These are phyloP conservation scores for Medicago ruthenica DNA, from an alignment of 306 rosid genomes.

Conservation along the genomic window DNA sequence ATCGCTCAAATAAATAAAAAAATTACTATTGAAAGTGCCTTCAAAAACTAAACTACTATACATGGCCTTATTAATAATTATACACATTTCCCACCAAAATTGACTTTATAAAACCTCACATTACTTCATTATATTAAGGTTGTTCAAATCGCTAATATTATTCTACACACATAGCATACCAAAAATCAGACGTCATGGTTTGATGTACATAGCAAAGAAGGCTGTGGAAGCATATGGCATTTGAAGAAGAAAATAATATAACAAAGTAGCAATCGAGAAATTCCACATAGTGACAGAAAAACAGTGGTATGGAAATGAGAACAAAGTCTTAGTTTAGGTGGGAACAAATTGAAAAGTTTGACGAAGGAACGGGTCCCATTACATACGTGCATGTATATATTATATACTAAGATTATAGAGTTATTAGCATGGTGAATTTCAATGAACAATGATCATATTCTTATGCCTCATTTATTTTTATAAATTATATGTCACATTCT, in stretches of 20 bases:
- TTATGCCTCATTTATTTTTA: too few species aligned
- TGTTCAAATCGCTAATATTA: slow-evolving; percentile 40
- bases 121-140: slow-evolving; percentile 33
- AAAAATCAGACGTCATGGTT: slow-evolving; percentile 46
- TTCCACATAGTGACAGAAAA: slow-evolving; percentile 47
- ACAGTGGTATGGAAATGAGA: slow-evolving; percentile 44
- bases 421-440: too few species aligned
- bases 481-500: too few species aligned
- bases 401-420: too few species aligned
- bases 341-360: slow-evolving; percentile 55
- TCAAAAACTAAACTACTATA: slow-evolving; percentile 26
- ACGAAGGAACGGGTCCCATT: slow-evolving; percentile 51
- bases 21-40: slow-evolving; percentile 30
- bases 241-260: slow-evolving; percentile 17
- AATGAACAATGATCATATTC: too few species aligned
- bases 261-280: slow-evolving; percentile 35
- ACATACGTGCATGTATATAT: slow-evolving; percentile 35
- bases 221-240: slow-evolving; percentile 44
- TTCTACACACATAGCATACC: slow-evolving; percentile 17
- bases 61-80: slow-evolving; percentile 24
- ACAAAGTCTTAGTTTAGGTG: slow-evolving; percentile 81
- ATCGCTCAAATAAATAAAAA: background rate
- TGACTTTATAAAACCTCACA: slow-evolving; percentile 39
- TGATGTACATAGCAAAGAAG: slow-evolving; percentile 36
- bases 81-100: slow-evolving; percentile 46